Evolutionary conservation across 805 yeast genomes (phyloP), one percentile per base, ranked within the genome.

Genomic region (Metschnikowia borealis): DNA sequence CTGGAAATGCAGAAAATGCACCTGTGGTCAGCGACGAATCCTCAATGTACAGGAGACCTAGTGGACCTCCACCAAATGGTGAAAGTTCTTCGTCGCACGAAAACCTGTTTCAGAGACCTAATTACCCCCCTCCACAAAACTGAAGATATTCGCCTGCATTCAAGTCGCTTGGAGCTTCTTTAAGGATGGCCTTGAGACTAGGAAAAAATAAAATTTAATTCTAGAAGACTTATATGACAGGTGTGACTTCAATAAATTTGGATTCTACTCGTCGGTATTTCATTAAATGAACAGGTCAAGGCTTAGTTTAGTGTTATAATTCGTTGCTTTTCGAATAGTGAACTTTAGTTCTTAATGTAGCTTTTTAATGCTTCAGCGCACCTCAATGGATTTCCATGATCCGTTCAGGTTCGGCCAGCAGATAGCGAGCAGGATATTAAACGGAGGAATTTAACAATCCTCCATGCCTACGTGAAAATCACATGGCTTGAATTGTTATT

Each of bases 61-160:
- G 47, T 15, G 53, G 54, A n/a, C 55, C 53, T 8, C 55, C 55
- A 32, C 53, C 53, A 3, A 39, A 15, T 23, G 36, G 46, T 20
- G 38, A 13, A 15, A 34, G 23, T 17, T 11, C 33, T 35, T 14
- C 40, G 2, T n/a, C 21, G 17, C 31, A 43, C 15, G 39, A 44
- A 13, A 36, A 36, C 13, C 46, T 44, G 46, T 13, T 35, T 21
- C 33, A 17, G 26, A 34, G 39, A 35, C 46, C 46, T 10, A 44
- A 26, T 36, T 36, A 44, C 23, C 46, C 46, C 8, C 46, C 46
- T 23, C 46, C 46, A 11, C 46, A 35, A 35, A 36, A 36, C 32
- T 44, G 37, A 44, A 36, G 31, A 14, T 37, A 37, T 21, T 23
- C 21, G 14, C 31, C 32, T 8, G 41, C 41, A 38, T 15, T 23